Conservation (phyloP, 1,284 basidiomycete species). For the Cutaneotrichosporon cyanovorans region DNA sequence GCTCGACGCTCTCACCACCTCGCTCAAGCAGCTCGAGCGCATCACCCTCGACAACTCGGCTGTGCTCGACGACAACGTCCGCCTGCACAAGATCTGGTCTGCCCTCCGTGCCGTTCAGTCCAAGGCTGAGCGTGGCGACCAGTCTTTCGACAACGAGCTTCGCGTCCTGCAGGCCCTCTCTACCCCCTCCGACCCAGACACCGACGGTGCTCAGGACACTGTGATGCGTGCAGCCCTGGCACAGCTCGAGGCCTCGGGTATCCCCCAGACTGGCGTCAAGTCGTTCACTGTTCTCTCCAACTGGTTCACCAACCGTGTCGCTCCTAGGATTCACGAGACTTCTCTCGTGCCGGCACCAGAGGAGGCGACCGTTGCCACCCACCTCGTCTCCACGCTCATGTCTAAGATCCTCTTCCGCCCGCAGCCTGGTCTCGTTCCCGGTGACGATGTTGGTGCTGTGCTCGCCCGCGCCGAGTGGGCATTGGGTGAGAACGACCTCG, state of each 20-base stretch:
- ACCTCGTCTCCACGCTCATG: slow-evolving; percentile 71
- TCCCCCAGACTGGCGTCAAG: slow-evolving; percentile 79
- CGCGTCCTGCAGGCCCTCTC: slow-evolving; percentile 62
- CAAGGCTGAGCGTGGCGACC: slow-evolving; percentile 52
- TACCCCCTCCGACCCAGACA: slow-evolving; percentile 55
- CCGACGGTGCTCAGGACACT: slow-evolving; percentile 19
- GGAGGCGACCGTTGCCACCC: slow-evolving; percentile 77
- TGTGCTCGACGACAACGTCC: slow-evolving; percentile 81
- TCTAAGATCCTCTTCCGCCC: slow-evolving; percentile 71
- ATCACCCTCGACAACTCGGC: slow-evolving; percentile 83
- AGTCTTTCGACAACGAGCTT: slow-evolving; percentile 80
- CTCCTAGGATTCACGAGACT: slow-evolving; percentile 75
- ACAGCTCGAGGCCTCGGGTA: slow-evolving; percentile 64
- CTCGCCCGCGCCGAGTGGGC: slow-evolving; percentile 84
- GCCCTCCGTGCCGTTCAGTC: slow-evolving; percentile 49
- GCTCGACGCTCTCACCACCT: slow-evolving; percentile 83
- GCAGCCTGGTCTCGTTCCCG: slow-evolving; percentile 60
- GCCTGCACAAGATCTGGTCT: slow-evolving; percentile 57
- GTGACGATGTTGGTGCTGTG: slow-evolving; percentile 76
- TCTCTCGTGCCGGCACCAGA: slow-evolving; percentile 68
- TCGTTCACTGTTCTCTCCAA: slow-evolving; percentile 77
- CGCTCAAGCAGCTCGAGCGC: slow-evolving; percentile 82
- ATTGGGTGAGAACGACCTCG: slow-evolving; percentile 82
- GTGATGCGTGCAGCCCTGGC: slow-evolving; percentile 63
- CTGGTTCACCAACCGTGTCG: slow-evolving; percentile 82